Percentiles rank a stretch among this genome's conserved stretches.
Conservation (phyloP, 192 early-diverging fungal species). For the Entomortierella lignicola region DNA sequence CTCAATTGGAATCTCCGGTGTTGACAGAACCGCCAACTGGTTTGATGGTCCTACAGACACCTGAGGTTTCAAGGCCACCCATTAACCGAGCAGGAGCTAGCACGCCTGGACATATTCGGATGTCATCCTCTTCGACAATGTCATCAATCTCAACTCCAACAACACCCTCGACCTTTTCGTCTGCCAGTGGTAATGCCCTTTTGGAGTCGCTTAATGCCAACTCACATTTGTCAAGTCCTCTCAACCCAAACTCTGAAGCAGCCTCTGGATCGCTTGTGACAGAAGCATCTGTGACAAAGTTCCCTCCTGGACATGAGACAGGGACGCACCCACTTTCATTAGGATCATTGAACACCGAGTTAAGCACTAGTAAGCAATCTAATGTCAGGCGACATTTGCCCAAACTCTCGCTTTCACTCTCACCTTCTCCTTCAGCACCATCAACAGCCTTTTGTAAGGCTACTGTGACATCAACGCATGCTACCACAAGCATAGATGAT, state of each 20-base stretch:
- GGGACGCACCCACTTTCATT: background rate
- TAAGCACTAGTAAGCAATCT: background rate
- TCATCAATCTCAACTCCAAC: constrained; percentile 47
- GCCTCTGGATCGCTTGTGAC: background rate
- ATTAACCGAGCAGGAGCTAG: background rate
- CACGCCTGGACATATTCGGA: constrained; percentile 22
- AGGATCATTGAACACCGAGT: background rate
- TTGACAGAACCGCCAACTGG: background rate
- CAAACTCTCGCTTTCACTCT: constrained; percentile 21
- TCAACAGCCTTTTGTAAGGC: constrained; percentile 48
- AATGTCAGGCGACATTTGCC: constrained; percentile 4
- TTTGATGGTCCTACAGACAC: background rate
- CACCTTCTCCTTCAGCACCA: constrained; percentile 34
- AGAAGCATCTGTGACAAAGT: background rate
- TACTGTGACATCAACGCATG: constrained; percentile 29
- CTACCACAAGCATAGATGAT: constrained; percentile 20
- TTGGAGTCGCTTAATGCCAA: constrained; percentile 33
- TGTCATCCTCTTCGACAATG: constrained; percentile 29
- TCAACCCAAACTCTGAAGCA: background rate
- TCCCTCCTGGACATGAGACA: background rate
- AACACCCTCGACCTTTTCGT: constrained; percentile 41
- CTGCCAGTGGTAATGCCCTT: constrained; percentile 23
- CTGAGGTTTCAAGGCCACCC: constrained; percentile 4
- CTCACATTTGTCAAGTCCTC: constrained; percentile 24
- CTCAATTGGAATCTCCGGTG: constrained; percentile 5